A percentile compares a stretch with the other conserved stretches of the same genome.
Evolutionary conservation across 2,329 filamentous ascomycete genomes (phyloP).

Genomic region (Trichophyton equinum): DNA sequence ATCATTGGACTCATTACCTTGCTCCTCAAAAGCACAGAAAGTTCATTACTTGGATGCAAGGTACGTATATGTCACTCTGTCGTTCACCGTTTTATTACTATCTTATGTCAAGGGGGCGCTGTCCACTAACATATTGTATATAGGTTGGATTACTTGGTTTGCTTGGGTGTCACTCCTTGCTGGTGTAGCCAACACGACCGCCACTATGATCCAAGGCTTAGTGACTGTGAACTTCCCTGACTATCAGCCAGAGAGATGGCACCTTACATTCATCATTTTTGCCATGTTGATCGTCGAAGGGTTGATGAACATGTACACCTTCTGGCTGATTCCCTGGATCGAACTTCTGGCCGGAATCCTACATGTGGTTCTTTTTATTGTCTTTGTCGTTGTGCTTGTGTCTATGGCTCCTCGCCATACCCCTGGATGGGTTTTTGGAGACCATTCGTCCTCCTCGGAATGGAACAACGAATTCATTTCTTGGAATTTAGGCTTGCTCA

Average conservation of each 20-base stretch:
- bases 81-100: background rate
- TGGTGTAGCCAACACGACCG: slow-evolving; percentile 24
- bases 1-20: slow-evolving; percentile 31
- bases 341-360: slow-evolving; percentile 27
- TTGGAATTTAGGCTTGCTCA: slow-evolving; percentile 29
- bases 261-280: slow-evolving; percentile 29
- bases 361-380: slow-evolving; percentile 26
- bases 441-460: slow-evolving; percentile 19
- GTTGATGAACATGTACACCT: slow-evolving; percentile 24
- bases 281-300: slow-evolving; percentile 24
- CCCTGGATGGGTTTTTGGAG: slow-evolving; percentile 23
- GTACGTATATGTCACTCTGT: slow-evolving; percentile 3
- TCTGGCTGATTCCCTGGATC: slow-evolving; percentile 30
- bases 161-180: slow-evolving; percentile 28
- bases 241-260: slow-evolving; percentile 27
- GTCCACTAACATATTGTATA: slow-evolving; percentile 13
- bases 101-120: background rate
- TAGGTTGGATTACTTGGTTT: slow-evolving; percentile 34
- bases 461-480: slow-evolving; percentile 25
- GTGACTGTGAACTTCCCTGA: slow-evolving; percentile 22
- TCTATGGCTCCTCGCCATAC: slow-evolving; percentile 23
- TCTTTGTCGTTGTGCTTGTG: slow-evolving; percentile 26
- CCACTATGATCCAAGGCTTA: slow-evolving; percentile 26
- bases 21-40: slow-evolving; percentile 20
- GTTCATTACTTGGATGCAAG: slow-evolving; percentile 26